Conservation (phyloP, 2,329 filamentous ascomycete species). For the Penicillium vulpinum region DNA sequence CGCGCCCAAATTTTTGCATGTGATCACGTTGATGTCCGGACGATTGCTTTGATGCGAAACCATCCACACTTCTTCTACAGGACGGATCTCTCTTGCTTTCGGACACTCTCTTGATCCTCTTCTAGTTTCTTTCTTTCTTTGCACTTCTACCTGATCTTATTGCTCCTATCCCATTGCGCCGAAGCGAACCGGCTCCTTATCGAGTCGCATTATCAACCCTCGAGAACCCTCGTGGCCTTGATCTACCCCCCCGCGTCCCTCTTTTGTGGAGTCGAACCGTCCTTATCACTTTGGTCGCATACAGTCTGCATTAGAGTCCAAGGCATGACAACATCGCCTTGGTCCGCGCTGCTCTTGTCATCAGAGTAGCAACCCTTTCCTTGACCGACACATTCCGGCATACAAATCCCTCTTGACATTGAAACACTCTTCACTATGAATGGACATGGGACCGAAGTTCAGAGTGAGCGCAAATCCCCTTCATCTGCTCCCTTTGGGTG, state of each 20-base stretch:
- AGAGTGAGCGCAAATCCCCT: slow-evolving; percentile 50
- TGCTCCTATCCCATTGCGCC: slow-evolving; percentile 7
- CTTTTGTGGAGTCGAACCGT: slow-evolving; percentile 8
- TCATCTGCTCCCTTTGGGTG: slow-evolving; percentile 66
- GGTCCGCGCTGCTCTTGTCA: slow-evolving; percentile 24
- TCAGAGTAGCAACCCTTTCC: slow-evolving; percentile 22
- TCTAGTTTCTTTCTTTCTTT: slow-evolving; percentile 1
- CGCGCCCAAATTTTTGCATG: slow-evolving; percentile 41
- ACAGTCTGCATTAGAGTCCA: slow-evolving; percentile 4
- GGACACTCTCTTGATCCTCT: slow-evolving; percentile 9
- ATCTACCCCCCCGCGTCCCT: slow-evolving; percentile 8
- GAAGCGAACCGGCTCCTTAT: slow-evolving; percentile 1
- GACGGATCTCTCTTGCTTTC: slow-evolving; percentile 18
- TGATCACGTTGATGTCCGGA: slow-evolving; percentile 27
- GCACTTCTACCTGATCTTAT: background rate
- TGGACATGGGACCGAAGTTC: slow-evolving; percentile 32
- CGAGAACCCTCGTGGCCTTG: slow-evolving; percentile 6
- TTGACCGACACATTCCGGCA: slow-evolving; percentile 9
- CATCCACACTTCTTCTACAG: slow-evolving; percentile 4
- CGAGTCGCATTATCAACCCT: slow-evolving; percentile 12
- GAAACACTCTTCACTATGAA: slow-evolving; percentile 30
- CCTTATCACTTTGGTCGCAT: background rate
- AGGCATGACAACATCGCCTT: slow-evolving; percentile 33
- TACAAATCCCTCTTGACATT: background rate
- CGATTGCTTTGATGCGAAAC: slow-evolving; percentile 18